Evolutionary conservation across 495 filamentous ascomycete species (phyloP).

Genomic region (Penicillium verhagenii): DNA sequence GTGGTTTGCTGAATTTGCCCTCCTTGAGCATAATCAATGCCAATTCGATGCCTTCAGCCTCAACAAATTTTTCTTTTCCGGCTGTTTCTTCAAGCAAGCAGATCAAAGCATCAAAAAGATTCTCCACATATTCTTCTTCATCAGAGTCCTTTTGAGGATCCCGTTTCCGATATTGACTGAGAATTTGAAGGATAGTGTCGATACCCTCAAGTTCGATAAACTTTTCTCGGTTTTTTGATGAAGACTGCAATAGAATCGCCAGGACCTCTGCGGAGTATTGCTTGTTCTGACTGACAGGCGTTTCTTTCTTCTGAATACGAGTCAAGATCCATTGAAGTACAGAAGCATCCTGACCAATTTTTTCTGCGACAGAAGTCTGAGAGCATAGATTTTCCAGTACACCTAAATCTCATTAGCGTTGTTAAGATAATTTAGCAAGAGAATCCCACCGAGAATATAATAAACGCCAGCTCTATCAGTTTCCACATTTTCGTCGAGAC

Average conservation of each 20-base stretch:
- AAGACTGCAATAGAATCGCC: slow-evolving; percentile 78
- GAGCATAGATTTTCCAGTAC: slow-evolving; percentile 87
- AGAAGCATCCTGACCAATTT: slow-evolving; percentile 63
- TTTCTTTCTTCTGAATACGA: slow-evolving; percentile 64
- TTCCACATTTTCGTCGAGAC: slow-evolving; percentile 78
- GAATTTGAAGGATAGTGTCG: slow-evolving; percentile 77
- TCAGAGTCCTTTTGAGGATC: slow-evolving; percentile 85
- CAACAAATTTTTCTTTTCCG: slow-evolving; percentile 81
- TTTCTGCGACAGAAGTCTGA: slow-evolving; percentile 61
- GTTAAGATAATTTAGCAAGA: background rate
- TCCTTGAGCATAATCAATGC: slow-evolving; percentile 84
- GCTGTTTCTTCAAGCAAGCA: slow-evolving; percentile 72
- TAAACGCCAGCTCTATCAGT: slow-evolving; percentile 83
- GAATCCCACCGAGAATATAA: slow-evolving; percentile 62
- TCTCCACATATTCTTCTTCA: slow-evolving; percentile 93
- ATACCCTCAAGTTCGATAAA: slow-evolving; percentile 69
- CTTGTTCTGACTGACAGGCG: slow-evolving; percentile 76
- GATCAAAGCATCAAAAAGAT: slow-evolving; percentile 80
- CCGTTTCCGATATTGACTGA: slow-evolving; percentile 83
- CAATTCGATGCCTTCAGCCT: slow-evolving; percentile 90
- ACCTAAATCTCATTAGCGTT: slow-evolving; percentile 32
- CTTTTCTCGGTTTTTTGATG: slow-evolving; percentile 58
- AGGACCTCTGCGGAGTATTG: slow-evolving; percentile 93
- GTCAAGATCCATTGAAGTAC: slow-evolving; percentile 74
- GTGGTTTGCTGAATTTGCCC: slow-evolving; percentile 73